These are phyloP conservation scores for Metschnikowia vanudenii DNA, from an alignment of 805 yeast species.

Conservation along the genomic window DNA sequence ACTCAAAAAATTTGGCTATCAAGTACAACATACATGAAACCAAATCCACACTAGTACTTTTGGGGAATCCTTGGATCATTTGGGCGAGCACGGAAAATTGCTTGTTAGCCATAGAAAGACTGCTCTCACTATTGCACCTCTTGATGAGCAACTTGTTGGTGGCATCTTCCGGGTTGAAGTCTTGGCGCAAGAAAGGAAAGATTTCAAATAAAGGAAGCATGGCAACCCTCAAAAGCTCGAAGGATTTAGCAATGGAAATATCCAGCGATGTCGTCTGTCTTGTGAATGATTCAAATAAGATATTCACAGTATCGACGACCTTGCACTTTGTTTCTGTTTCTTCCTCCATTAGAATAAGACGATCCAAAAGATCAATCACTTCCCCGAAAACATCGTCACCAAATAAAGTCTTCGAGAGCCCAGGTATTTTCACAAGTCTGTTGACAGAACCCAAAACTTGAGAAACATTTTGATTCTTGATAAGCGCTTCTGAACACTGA, in stretches of 20 bases:
- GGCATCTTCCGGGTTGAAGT: slow-evolving; percentile 32
- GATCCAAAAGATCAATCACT: slow-evolving; percentile 69
- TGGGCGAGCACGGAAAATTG: slow-evolving; percentile 53
- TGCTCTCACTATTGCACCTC: slow-evolving; percentile 33
- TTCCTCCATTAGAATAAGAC: slow-evolving; percentile 60
- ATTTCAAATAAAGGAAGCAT: slow-evolving; percentile 59
- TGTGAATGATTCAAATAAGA: slow-evolving; percentile 25
- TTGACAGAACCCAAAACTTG: slow-evolving; percentile 47
- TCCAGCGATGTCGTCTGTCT: not conserved
- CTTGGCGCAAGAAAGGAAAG: slow-evolving; percentile 58
- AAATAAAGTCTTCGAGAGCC: slow-evolving; percentile 59
- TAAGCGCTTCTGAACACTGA: slow-evolving; percentile 74
- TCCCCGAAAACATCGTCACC: slow-evolving; percentile 72
- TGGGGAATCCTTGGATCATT: slow-evolving; percentile 64
- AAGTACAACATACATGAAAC: slow-evolving; percentile 67
- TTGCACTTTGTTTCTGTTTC: slow-evolving; percentile 60
- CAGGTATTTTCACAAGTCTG: slow-evolving; percentile 54
- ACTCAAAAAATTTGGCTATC: slow-evolving; percentile 55
- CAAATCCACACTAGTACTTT: slow-evolving; percentile 63
- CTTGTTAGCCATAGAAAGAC: slow-evolving; percentile 46
- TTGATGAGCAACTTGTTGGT: slow-evolving; percentile 27
- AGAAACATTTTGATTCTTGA: slow-evolving; percentile 46
- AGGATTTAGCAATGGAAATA: slow-evolving; percentile 23
- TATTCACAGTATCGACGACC: slow-evolving; percentile 37
- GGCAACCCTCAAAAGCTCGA: slow-evolving; percentile 73